These are phyloP conservation scores for Cladobotryum protrusum DNA, from an alignment of 2,329 filamentous ascomycete genomes.

Conservation along the genomic window DNA sequence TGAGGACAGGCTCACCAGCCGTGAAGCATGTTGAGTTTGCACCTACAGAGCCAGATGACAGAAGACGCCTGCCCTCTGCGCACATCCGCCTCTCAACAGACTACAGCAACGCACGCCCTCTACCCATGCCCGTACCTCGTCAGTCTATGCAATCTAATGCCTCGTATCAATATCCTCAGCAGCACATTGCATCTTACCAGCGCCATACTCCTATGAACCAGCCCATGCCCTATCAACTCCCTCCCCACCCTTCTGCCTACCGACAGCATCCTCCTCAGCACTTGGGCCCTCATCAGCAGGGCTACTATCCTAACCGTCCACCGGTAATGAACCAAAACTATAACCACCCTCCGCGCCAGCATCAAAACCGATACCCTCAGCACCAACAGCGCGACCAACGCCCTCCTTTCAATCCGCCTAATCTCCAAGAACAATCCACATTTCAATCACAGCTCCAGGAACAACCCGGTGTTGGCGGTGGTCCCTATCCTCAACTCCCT, in stretches of 20 bases:
- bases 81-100: background rate
- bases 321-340: conserved; percentile 1
- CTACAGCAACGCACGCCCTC: background rate
- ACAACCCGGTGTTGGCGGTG: conserved; percentile 6
- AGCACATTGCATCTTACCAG: background rate
- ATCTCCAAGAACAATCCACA: conserved; percentile 4
- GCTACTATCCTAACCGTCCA: conserved; percentile 1
- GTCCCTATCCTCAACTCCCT: background rate
- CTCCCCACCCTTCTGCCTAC: conserved; percentile 9
- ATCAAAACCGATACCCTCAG: conserved; percentile 8
- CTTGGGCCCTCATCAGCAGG: conserved; percentile 11
- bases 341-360: conserved; percentile 2
- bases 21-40: conserved; percentile 33
- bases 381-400: conserved; percentile 7
- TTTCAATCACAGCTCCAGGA: conserved; percentile 12
- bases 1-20: conserved; percentile 27
- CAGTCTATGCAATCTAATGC: background rate
- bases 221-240: conserved; percentile 7
- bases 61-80: conserved; percentile 11
- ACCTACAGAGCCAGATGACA: conserved; percentile 20
- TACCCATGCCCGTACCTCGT: background rate
- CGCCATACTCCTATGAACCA: conserved; percentile 1
- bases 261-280: conserved; percentile 15
- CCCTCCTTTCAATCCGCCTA: conserved; percentile 5
- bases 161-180: background rate